Base-by-base conservation (phyloP, 2,329 filamentous ascomycete species). In the Aspergillus terreus region DNA sequence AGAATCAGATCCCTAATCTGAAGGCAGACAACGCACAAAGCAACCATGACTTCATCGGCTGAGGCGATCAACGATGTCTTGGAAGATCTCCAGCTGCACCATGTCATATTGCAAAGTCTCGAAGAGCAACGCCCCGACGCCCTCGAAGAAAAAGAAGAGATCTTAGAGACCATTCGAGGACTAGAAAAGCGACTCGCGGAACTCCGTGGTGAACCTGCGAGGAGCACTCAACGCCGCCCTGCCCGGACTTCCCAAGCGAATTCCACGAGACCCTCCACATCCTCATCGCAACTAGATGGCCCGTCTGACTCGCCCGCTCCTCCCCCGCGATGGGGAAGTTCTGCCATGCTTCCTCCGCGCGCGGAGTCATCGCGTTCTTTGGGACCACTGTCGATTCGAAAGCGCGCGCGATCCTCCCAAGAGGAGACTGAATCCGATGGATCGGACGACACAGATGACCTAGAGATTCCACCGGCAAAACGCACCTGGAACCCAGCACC, bases 81-180 rank as follows among this genome's bases (percentile, higher is more conserved):
- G 23, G 68, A 70, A 14, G 68, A 71, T 17, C 49, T 70, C n/a
- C 57, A 70, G 17, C 49, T 69, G 2, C 58, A 70, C 19, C 54
- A 62, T 44, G 62, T 63, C 21, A 66, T 71, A 32, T 50, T 67
- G 4, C 53, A 66, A 38, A 68, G 67, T 35, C 55, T 70, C 33
- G 48, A 63, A 4, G 57, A 62, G 27, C 53, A 57, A 35, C 58
- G 59, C 14, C 64, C 66, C 2, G 55, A 57, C 45, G 63, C 60
- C 2, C n/a, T 53, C 27, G 62, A 56, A 41, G 59, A 63, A 30
- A 62, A 52, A 21, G 51, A 59, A 36, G 68, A 71, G 27, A 59
- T 66, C n/a, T 15, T 58, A 14, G 55, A 60, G 4, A 55, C 45
- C 15, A 64, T 70, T 41, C 55, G 54, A 51, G 41, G 50, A 6